Base-by-base conservation (phyloP, 192 early-diverging fungal species). In the Phycomyces blakesleeanus region DNA sequence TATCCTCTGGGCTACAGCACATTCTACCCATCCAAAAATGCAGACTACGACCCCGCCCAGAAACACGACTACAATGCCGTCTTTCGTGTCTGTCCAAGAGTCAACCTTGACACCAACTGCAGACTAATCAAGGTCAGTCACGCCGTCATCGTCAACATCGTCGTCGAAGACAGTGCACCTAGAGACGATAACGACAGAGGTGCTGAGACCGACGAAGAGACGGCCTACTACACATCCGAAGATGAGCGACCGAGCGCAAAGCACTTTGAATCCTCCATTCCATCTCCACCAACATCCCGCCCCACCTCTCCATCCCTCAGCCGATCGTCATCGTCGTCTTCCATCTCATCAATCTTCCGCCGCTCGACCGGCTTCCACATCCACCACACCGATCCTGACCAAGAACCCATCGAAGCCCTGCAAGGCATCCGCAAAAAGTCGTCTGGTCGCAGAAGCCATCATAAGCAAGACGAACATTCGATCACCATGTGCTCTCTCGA, bases 1-100 rank as follows among this genome's bases (percentile, higher is more conserved):
- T 68, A 54, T 39, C 74, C 74, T 1, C 61, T 76, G 29, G 74
- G 66, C 2, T 49, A 54, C 37, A 67, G 55, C 27, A 72, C 70
- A 0, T 72, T 66, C 21, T 49, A 47, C 37, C 64, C 64, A 5
- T 47, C 20, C 10, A 58, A 72, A 39, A 59, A 27, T 20, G 26
- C 14, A 20, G 59, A 72, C n/a, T 71, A 71, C 49, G 42, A 71
- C 15, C 39, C 69, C 3, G 44, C 56, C 22, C 21, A 60, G 20
- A 51, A 42, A 16, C 63, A 64, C 14, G 58, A 71, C 26, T 71
- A 71, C 44, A 65, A 63, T 55, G 69, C 69, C 3, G 21, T 67
- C 24, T 66, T 72, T 57, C 58, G 70, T 1, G 22, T 72, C 7
- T 66, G 64, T 24, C 63, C 70, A 5, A 38, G 70, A 11, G 70